Evolutionary conservation across 352 stramenopile species (phyloP), one percentile per base, ranked within the genome.

Genomic region (Thalassiosira livingstoniorum): DNA sequence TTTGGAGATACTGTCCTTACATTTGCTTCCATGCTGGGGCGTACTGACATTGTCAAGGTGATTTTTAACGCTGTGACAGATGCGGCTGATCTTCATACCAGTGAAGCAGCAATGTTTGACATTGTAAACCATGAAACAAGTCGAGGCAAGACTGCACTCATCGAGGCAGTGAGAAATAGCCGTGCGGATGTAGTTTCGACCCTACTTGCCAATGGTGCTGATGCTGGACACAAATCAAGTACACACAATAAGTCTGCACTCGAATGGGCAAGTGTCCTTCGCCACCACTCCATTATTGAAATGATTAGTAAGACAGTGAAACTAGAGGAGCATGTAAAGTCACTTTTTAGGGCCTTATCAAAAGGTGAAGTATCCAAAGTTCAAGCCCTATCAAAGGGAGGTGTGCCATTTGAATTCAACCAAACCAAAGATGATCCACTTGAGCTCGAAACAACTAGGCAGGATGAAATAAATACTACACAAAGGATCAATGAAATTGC

Each of bases 1-100:
- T 88, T 89, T 60, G 78, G 83, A 37, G 79, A 86, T 35, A 87
- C 82, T 11, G 32, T 67, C 2, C 75, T 89, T 2, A 85, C 82
- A 13, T 84, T 74, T 47, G 68, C 78, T 21, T 65, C 70, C 11
- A 73, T 27, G 1, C 29, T 80, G 1, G 79, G 75, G 25, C 63
- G 71, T 31, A 23, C 74, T 23, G 75, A 82, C 0, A 83, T 89
- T 54, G 31, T 89, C 21, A 31, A 53, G 21, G 11, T 76, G 10
- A 27, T 90, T 1, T 23, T 88, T n/a, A 66, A 67, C 62, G 64
- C 21, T 15, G 62, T 75, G 0, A 11, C 34, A 21, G 23, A 42
- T 39, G 63, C 61, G n/a, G 27, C 51, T 42, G 5, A 43, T 31
- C 15, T 54, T 21, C 2, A 55, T 27, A 43, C 23, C 0, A 53